Evolutionary conservation across 139 green algal genomes (phyloP).

Genomic region (Micromonas pusilla): DNA sequence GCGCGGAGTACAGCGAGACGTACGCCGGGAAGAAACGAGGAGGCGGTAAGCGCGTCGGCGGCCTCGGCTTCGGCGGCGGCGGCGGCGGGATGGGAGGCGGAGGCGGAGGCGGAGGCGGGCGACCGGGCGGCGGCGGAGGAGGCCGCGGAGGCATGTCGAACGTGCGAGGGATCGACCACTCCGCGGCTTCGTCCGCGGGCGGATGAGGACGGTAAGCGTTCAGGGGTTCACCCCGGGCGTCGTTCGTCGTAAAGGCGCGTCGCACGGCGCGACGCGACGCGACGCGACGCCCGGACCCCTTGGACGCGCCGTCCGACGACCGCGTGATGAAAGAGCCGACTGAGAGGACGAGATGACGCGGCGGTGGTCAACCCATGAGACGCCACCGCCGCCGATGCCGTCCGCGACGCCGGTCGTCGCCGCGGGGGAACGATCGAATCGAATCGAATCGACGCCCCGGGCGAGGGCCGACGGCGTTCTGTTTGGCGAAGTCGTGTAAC

Average conservation of each 20-base stretch:
- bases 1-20: not conserved
- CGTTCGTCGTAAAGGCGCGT: not conserved
- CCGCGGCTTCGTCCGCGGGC: not conserved
- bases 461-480: too few relatives aligned
- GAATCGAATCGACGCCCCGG: too few relatives aligned
- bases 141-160: not conserved
- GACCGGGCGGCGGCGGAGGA: not conserved
- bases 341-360: too few relatives aligned
- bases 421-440: too few relatives aligned
- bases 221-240: not conserved
- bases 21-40: not conserved
- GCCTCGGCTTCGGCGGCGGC: not conserved
- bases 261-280: too few relatives aligned
- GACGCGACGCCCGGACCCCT: too few relatives aligned
- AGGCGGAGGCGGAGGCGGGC: not conserved
- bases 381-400: too few relatives aligned
- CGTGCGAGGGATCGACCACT: not conserved
- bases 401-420: too few relatives aligned
- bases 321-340: too few relatives aligned
- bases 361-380: too few relatives aligned
- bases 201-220: constrained; percentile 5
- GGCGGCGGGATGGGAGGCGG: not conserved
- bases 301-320: too few relatives aligned
- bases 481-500: too few relatives aligned
- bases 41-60: not conserved